Conservation (phyloP, 768 basidiomycete species). For the Mrakia gelida region DNA sequence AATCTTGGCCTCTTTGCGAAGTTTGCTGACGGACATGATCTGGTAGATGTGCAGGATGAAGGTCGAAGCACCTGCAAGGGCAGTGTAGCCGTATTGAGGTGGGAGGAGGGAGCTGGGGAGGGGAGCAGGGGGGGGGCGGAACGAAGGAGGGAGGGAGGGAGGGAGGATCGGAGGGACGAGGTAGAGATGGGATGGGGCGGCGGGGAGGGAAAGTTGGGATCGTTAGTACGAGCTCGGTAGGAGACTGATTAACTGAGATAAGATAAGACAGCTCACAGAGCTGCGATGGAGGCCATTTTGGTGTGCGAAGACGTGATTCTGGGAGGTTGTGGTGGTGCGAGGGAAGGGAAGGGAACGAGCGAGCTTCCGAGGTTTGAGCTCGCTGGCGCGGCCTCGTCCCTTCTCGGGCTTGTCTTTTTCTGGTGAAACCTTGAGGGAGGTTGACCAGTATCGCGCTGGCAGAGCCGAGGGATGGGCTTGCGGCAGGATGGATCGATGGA, state of each 20-base stretch:
- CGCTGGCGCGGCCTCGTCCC: too few species aligned
- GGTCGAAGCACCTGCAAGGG: constrained; percentile 5
- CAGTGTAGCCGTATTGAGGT: constrained; percentile 19
- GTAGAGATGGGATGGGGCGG: neutral
- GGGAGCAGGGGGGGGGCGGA: too few species aligned
- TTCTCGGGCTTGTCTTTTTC: neutral
- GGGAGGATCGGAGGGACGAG: neutral
- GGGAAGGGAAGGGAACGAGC: neutral
- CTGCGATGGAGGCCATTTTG: neutral
- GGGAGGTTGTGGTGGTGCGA: neutral
- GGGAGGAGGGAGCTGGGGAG: constrained; percentile 18
- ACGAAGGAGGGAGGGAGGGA: neutral
- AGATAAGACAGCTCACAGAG: neutral
- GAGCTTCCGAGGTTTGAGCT: neutral
- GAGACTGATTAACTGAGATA: neutral
- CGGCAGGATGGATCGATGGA: too few species aligned
- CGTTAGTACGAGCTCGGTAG: neutral
- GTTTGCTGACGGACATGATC: neutral
- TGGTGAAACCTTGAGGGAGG: too few species aligned
- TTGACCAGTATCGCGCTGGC: neutral
- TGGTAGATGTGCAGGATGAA: constrained; percentile 10
- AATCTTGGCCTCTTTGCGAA: neutral
- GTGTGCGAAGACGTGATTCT: neutral
- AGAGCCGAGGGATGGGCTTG: too few species aligned
- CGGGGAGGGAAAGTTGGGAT: neutral